These are phyloP conservation scores for Neofusicoccum kwambonambiense DNA, from an alignment of 2,329 filamentous ascomycete species.

Conservation along the genomic window DNA sequence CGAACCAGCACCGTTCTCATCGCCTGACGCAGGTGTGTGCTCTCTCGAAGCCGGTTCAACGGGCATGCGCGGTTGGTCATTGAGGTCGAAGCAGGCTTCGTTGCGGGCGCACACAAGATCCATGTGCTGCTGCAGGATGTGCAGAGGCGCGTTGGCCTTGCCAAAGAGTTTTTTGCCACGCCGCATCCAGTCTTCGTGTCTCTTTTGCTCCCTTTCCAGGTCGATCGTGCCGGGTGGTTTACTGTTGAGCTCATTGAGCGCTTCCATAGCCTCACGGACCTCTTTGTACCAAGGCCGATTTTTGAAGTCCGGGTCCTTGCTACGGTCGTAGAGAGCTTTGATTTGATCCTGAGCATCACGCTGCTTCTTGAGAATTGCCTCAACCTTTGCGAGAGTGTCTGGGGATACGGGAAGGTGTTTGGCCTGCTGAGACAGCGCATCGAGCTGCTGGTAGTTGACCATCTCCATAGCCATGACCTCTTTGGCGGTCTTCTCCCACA, in stretches of 20 bases:
- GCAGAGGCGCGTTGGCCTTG: slow-evolving; percentile 93
- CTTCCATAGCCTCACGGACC: slow-evolving; percentile 85
- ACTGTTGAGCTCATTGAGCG: slow-evolving; percentile 83
- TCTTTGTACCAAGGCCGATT: slow-evolving; percentile 85
- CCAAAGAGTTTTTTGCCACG: slow-evolving; percentile 97
- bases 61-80: slow-evolving; percentile 83
- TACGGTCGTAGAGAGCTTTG: slow-evolving; percentile 74
- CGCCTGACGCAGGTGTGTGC: slow-evolving; percentile 58
- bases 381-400: slow-evolving; percentile 77
- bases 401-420: slow-evolving; percentile 74
- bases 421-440: slow-evolving; percentile 84
- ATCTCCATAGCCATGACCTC: slow-evolving; percentile 90
- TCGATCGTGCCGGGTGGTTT: slow-evolving; percentile 90
- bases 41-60: slow-evolving; percentile 90
- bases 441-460: slow-evolving; percentile 91
- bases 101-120: slow-evolving; percentile 90
- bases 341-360: slow-evolving; percentile 91
- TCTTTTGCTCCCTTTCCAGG: slow-evolving; percentile 88
- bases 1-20: slow-evolving; percentile 47
- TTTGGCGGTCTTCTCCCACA: slow-evolving; percentile 90
- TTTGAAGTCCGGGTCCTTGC: slow-evolving; percentile 69
- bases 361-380: slow-evolving; percentile 92
- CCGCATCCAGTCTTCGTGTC: slow-evolving; percentile 98
- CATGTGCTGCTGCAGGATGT: slow-evolving; percentile 94
- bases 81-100: slow-evolving; percentile 83